A percentile compares a stretch with the other conserved stretches of the same genome.
These are phyloP conservation scores for Cladophialophora chaetospira DNA, from an alignment of 2,329 filamentous ascomycete genomes.

Conservation along the genomic window DNA sequence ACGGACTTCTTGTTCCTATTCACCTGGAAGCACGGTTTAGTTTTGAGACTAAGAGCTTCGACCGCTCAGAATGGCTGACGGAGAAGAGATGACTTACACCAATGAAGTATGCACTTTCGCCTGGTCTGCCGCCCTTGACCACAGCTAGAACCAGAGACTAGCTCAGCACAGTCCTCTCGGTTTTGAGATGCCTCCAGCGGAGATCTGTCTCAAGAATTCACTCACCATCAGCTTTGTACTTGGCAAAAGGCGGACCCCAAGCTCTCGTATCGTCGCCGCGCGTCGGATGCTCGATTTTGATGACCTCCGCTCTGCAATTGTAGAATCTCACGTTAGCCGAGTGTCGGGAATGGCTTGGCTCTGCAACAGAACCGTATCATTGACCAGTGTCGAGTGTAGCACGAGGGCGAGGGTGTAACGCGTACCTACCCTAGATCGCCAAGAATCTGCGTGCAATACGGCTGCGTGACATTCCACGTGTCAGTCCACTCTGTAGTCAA, in stretches of 20 bases:
- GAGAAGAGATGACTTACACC: conserved; percentile 59
- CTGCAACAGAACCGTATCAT: no score
- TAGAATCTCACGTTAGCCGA: no score
- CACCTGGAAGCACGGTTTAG: no score
- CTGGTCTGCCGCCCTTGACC: conserved; percentile 51
- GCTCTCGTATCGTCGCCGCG: conserved; percentile 91
- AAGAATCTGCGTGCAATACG: conserved; percentile 95
- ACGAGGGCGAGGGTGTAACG: no score
- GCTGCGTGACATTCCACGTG: conserved; percentile 54
- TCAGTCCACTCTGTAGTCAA: no score
- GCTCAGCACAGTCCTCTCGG: not conserved
- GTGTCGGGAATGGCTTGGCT: no score
- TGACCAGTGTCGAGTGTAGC: no score
- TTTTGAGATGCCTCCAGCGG: no score
- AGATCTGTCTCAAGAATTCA: conserved; percentile 45
- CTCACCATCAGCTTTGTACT: conserved; percentile 63
- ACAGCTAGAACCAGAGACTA: conserved; percentile 3
- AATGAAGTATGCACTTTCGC: conserved; percentile 94
- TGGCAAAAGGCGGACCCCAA: conserved; percentile 93
- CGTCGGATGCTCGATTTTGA: conserved; percentile 93
- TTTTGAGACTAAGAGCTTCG: not conserved
- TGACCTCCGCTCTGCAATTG: conserved; percentile 95
- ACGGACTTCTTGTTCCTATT: conserved; percentile 98
- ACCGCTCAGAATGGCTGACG: not conserved
- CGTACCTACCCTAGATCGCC: conserved; percentile 84